phyloP scores from a whole-genome alignment of 768 basidiomycete species.

The Tricholoma bakamatsutake region DNA sequence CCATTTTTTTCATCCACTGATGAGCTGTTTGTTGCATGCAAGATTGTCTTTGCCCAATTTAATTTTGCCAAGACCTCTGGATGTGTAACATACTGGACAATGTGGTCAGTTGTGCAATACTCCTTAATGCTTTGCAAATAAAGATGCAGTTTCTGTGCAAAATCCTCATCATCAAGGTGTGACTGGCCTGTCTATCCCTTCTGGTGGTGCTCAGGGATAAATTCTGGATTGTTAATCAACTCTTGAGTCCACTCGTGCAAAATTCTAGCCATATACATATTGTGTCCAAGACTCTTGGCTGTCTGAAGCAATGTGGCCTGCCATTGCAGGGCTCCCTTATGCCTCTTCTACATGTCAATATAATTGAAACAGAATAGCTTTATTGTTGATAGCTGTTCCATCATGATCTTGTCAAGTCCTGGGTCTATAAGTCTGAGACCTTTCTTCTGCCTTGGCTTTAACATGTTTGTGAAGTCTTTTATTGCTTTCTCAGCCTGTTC shows the following conservation, averaged over 20 bases:
- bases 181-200: neutral
- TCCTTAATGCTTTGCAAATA: neutral
- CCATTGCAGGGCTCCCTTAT: neutral
- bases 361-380: no score
- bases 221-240: neutral
- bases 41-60: neutral
- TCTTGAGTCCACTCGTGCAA: neutral
- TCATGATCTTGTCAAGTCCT: neutral
- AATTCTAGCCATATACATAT: slow-evolving; percentile 2
- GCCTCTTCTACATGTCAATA: neutral
- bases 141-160: neutral
- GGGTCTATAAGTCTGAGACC: neutral
- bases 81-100: neutral
- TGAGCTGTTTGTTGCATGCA: neutral
- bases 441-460: neutral
- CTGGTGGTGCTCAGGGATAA: neutral
- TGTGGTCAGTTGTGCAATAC: neutral
- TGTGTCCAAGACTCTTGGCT: neutral
- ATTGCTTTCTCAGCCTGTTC: no score
- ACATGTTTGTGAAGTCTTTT: neutral
- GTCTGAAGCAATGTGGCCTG: neutral
- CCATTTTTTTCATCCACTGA: slow-evolving; percentile 25
- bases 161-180: neutral
- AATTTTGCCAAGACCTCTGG: no score
- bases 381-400: neutral